phyloP scores from a whole-genome alignment of 176 grass and related monocot genomes.

The Themeda triandra region DNA sequence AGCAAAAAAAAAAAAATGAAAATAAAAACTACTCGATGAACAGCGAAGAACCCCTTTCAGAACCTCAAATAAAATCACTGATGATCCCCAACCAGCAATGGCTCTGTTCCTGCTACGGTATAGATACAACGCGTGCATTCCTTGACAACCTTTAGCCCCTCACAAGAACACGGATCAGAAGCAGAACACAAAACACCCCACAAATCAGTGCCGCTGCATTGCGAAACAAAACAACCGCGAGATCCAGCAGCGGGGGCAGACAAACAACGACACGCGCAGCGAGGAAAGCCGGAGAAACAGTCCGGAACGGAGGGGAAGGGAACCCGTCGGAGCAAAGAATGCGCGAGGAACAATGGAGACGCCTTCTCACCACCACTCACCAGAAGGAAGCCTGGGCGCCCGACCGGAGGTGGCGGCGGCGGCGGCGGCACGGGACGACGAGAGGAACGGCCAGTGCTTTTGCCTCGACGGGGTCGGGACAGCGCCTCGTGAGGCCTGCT shows the following conservation, averaged over 20 bases:
- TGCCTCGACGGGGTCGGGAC: not conserved
- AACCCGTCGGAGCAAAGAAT: not conserved
- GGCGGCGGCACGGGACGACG: constrained; percentile 21
- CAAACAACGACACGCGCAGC: not conserved
- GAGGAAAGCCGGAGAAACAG: not conserved
- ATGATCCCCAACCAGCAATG: not conserved
- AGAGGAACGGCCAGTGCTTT: not conserved
- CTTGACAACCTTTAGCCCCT: not conserved
- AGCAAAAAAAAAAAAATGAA: not conserved
- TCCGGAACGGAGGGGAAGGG: not conserved
- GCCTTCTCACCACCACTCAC: not conserved
- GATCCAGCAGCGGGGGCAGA: constrained; percentile 12
- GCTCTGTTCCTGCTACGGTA: not conserved
- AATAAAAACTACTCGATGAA: not conserved
- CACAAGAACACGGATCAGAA: not conserved
- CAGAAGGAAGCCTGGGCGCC: not conserved
- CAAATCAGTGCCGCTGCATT: constrained; percentile 8
- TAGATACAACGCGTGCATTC: not conserved
- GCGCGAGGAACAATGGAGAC: not conserved
- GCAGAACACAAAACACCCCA: not conserved
- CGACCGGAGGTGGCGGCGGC: not conserved
- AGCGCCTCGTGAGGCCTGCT: not conserved
- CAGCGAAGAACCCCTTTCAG: not conserved
- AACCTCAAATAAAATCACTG: not conserved
- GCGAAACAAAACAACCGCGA: not conserved